Conservation (phyloP, 208 protist species). For the Leishmania aethiopica region DNA sequence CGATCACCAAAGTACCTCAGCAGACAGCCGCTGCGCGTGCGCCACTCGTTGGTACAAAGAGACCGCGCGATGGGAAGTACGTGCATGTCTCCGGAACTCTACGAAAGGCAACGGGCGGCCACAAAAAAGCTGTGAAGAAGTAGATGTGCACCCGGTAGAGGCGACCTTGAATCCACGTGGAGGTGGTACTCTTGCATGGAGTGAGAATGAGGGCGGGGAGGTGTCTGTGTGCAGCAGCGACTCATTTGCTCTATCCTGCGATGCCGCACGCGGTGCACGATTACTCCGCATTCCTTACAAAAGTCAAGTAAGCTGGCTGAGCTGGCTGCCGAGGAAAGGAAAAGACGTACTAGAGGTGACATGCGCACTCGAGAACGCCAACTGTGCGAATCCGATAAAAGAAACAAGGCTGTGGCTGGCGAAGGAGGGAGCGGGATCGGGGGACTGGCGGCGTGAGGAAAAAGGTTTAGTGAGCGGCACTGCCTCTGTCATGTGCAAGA, state of each 20-base stretch:
- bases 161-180: not conserved
- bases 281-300: not conserved
- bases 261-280: not conserved
- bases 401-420: not conserved
- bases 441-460: not conserved
- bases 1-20: slow-evolving; percentile 33
- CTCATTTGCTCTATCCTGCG: not conserved
- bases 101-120: slow-evolving; percentile 54
- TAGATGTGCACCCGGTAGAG: slow-evolving; percentile 24
- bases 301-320: not conserved
- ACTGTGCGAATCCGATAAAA: not conserved
- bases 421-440: not conserved
- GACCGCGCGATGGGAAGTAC: slow-evolving; percentile 41
- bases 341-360: not conserved
- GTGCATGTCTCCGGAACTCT: slow-evolving; percentile 67
- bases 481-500: not conserved
- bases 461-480: not conserved
- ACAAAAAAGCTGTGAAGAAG: slow-evolving; percentile 90
- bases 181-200: not conserved
- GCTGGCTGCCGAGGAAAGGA: not conserved
- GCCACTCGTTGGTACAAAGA: slow-evolving; percentile 46
- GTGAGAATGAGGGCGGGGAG: not conserved
- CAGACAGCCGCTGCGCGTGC: slow-evolving; percentile 2
- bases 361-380: too few relatives aligned
- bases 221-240: not conserved